Percentiles rank a stretch among this genome's conserved stretches.
Evolutionary conservation across 225 moss, liverwort and hornwort species (phyloP).

Genomic region (Straminergon stramineum): DNA sequence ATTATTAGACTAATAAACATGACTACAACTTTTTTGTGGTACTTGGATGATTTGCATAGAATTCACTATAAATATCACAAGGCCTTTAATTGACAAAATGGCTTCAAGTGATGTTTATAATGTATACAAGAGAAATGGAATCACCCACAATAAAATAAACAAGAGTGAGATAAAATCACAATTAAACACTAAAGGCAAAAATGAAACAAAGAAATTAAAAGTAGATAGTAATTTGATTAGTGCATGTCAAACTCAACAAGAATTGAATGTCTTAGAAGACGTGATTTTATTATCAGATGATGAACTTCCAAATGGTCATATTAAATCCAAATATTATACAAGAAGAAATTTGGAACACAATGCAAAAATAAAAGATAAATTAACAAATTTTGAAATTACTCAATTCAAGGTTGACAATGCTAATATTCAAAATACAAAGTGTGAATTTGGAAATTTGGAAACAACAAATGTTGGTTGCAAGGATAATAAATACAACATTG

Average conservation of each 20-base stretch:
- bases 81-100: not conserved
- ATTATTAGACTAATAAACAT: no score
- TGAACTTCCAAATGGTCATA: not conserved
- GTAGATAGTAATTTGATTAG: not conserved
- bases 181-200: not conserved
- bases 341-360: not conserved
- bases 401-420: not conserved
- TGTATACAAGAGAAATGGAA: constrained; percentile 5
- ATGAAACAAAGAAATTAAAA: not conserved
- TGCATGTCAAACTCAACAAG: not conserved
- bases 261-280: not conserved
- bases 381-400: not conserved
- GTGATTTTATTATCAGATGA: not conserved
- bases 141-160: not conserved
- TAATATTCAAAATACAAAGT: not conserved
- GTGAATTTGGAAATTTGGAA: not conserved
- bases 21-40: not conserved
- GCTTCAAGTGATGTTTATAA: not conserved
- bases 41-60: not conserved
- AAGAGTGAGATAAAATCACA: not conserved
- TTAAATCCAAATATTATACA: not conserved
- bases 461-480: not conserved
- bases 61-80: not conserved
- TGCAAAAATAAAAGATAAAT: not conserved
- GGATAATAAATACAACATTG: not conserved